Evolutionary conservation across 306 rosid genomes (phyloP).

Genomic region (Inga leiocalycina): DNA sequence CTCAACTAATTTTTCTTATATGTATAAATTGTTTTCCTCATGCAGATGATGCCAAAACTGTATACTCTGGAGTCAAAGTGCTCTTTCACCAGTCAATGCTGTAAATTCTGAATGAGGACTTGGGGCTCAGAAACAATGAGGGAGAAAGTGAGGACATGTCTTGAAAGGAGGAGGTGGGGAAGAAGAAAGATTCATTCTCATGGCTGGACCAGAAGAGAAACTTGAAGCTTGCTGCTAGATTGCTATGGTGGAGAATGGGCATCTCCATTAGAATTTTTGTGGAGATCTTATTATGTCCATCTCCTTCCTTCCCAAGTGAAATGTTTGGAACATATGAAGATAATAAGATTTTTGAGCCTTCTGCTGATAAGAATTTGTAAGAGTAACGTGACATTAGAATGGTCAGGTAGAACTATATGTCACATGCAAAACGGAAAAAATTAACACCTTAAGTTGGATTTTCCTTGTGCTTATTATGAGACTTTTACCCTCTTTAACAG

Average conservation of each 20-base stretch:
- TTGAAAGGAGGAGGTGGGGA: not conserved
- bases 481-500: not conserved
- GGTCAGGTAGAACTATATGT: not conserved
- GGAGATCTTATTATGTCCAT: not conserved
- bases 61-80: conserved; percentile 42
- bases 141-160: not conserved
- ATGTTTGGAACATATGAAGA: not conserved
- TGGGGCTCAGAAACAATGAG: not conserved
- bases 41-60: conserved; percentile 50
- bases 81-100: conserved; percentile 49
- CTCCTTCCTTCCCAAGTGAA: not conserved
- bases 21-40: conserved; percentile 2
- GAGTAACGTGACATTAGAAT: not conserved
- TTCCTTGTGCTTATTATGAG: not conserved
- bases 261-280: not conserved
- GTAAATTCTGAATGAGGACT: conserved; percentile 31
- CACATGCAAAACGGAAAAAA: not conserved
- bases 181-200: not conserved
- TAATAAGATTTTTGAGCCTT: not conserved
- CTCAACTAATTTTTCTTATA: not conserved
- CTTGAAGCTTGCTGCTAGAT: not conserved
- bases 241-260: not conserved
- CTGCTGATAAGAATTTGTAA: not conserved
- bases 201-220: not conserved
- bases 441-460: not conserved